These are phyloP conservation scores for Aegilops umbellulata DNA, from an alignment of 176 grass and related monocot species.

Conservation along the genomic window DNA sequence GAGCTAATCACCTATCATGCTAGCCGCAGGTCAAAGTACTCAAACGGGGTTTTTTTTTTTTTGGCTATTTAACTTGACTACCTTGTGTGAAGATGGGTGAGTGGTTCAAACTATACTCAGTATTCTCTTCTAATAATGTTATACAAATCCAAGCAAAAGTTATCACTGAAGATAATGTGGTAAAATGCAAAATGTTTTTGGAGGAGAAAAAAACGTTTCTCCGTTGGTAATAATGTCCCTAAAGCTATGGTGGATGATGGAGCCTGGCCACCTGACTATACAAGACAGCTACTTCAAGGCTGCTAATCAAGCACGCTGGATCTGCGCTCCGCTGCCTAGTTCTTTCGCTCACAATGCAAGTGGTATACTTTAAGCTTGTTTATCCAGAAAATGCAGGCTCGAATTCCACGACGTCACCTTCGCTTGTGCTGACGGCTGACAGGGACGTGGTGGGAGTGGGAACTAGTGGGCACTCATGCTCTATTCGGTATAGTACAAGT, in stretches of 20 bases:
- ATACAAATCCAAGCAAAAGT: constrained; percentile 48
- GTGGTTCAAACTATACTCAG: too few relatives aligned
- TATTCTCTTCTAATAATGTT: background rate
- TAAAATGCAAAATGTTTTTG: constrained; percentile 53
- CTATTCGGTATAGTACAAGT: too few relatives aligned
- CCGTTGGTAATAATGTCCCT: constrained; percentile 60
- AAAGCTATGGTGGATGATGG: constrained; percentile 77
- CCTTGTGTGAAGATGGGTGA: too few relatives aligned
- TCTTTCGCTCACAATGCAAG: background rate
- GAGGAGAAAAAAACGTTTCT: constrained; percentile 68
- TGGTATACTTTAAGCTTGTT: background rate
- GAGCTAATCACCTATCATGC: too few relatives aligned
- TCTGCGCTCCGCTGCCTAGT: background rate
- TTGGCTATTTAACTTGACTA: too few relatives aligned
- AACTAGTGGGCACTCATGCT: too few relatives aligned
- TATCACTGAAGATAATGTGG: constrained; percentile 29
- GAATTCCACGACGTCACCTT: background rate
- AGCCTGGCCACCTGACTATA: background rate
- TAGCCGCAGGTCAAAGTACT: too few relatives aligned
- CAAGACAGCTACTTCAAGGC: background rate
- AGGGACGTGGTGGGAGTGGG: too few relatives aligned
- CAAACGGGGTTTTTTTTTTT: too few relatives aligned
- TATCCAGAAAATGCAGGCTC: background rate
- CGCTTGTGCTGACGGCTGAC: background rate
- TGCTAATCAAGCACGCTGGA: background rate